Evolutionary conservation across 805 yeast genomes (phyloP).

Genomic region (Sporopachydermia lactativora): DNA sequence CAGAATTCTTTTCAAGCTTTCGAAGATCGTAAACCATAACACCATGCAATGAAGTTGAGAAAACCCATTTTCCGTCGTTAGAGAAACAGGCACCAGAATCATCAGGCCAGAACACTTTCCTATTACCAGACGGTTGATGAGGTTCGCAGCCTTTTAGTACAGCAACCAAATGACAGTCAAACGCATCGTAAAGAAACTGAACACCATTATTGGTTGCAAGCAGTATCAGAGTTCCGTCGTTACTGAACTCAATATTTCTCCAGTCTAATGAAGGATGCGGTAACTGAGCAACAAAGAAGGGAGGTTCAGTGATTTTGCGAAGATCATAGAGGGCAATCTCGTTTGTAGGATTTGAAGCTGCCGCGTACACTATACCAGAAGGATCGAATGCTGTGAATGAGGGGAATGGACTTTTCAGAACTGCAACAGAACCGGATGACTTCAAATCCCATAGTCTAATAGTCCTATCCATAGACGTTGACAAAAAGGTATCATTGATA

Average conservation of each 20-base stretch:
- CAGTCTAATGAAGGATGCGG: conserved; percentile 25
- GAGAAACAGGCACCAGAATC: conserved; percentile 47
- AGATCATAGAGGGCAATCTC: conserved; percentile 48
- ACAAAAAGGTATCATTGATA: conserved; percentile 43
- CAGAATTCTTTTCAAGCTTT: neutral
- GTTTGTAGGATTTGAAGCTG: conserved; percentile 32
- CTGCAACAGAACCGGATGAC: conserved; percentile 50
- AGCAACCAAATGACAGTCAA: conserved; percentile 38
- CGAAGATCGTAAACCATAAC: neutral
- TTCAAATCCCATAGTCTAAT: conserved; percentile 82
- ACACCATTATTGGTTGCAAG: conserved; percentile 40
- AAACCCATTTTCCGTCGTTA: conserved; percentile 51
- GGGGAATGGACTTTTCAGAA: conserved; percentile 39
- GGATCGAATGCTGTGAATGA: conserved; percentile 65
- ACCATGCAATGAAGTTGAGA: conserved; percentile 19
- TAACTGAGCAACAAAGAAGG: conserved; percentile 32
- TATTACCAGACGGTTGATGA: conserved; percentile 23
- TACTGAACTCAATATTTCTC: conserved; percentile 65
- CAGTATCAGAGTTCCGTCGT: conserved; percentile 53
- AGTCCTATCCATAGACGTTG: conserved; percentile 63
- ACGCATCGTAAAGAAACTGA: conserved; percentile 59
- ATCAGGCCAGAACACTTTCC: conserved; percentile 21
- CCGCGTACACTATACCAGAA: conserved; percentile 67
- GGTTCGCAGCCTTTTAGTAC: conserved; percentile 34
- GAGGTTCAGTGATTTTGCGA: conserved; percentile 42